phyloP scores from a whole-genome alignment of 495 filamentous ascomycete genomes.

The Penicillium herquei region DNA sequence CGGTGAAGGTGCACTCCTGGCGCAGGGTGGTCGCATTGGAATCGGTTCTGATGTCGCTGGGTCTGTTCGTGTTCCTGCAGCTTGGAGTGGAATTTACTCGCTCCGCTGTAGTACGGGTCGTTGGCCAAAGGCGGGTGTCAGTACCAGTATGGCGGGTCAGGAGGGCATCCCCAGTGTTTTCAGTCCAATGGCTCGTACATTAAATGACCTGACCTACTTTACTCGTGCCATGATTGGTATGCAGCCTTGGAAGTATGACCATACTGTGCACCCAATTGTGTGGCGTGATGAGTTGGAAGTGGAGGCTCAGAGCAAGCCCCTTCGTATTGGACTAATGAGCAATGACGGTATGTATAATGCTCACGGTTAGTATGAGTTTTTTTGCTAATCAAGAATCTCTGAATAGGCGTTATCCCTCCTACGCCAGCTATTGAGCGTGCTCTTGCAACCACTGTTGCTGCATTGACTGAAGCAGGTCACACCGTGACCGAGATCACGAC shows the following conservation, averaged over 20 bases:
- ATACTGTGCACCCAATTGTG: conserved; percentile 76
- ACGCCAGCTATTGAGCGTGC: conserved; percentile 82
- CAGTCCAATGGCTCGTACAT: conserved; percentile 88
- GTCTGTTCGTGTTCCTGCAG: conserved; percentile 83
- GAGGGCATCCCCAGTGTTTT: conserved; percentile 89
- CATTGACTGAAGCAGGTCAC: conserved; percentile 69
- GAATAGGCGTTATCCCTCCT: conserved; percentile 71
- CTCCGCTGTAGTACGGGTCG: conserved; percentile 91
- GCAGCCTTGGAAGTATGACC: conserved; percentile 91
- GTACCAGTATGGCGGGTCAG: conserved; percentile 90
- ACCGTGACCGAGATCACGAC: conserved; percentile 70
- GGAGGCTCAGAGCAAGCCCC: conserved; percentile 56
- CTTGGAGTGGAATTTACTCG: conserved; percentile 88
- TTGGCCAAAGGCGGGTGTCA: conserved; percentile 84
- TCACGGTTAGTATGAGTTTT: not conserved
- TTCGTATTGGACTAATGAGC: conserved; percentile 75
- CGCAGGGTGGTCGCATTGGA: conserved; percentile 85
- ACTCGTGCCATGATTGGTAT: conserved; percentile 73
- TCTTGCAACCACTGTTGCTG: conserved; percentile 64
- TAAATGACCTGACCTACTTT: conserved; percentile 85
- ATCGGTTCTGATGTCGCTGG: conserved; percentile 95
- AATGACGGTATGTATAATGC: conserved; percentile 59
- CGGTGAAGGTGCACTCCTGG: conserved; percentile 82
- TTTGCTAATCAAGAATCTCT: no score
- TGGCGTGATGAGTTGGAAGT: conserved; percentile 66